These are phyloP conservation scores for Kondoa subrosea DNA, from an alignment of 768 basidiomycete species.

Conservation along the genomic window DNA sequence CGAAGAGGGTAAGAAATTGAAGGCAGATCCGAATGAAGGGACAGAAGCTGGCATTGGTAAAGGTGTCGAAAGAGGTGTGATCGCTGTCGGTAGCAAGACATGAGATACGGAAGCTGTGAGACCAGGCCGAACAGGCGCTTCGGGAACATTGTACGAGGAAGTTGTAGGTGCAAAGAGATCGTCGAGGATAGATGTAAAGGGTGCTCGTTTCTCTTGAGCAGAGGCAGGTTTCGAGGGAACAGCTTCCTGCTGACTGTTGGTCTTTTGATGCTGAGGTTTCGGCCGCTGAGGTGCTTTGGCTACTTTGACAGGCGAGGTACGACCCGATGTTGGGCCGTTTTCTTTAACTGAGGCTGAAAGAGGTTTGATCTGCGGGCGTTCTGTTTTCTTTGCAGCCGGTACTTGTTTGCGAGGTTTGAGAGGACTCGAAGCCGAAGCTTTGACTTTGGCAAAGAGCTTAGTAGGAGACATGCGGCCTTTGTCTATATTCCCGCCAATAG, in stretches of 20 bases:
- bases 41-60: neutral
- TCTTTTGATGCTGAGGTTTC: neutral
- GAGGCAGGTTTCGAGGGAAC: neutral
- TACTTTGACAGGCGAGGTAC: neutral
- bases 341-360: neutral
- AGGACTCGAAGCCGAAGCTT: neutral
- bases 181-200: neutral
- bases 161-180: neutral
- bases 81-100: neutral
- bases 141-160: no score
- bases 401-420: neutral
- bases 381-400: neutral
- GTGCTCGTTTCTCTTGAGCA: neutral
- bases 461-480: constrained; percentile 12
- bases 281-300: neutral
- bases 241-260: neutral
- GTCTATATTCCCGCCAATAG: constrained; percentile 10
- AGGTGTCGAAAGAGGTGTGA: neutral
- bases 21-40: neutral
- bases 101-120: neutral
- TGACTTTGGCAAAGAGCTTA: neutral
- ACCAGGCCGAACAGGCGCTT: neutral
- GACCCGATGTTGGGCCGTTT: neutral
- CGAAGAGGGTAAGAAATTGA: neutral
- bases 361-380: neutral